Evolutionary conservation across 1,139 yeast genomes (phyloP).

Genomic region (Hemisphaericaspora xylofermentans): DNA sequence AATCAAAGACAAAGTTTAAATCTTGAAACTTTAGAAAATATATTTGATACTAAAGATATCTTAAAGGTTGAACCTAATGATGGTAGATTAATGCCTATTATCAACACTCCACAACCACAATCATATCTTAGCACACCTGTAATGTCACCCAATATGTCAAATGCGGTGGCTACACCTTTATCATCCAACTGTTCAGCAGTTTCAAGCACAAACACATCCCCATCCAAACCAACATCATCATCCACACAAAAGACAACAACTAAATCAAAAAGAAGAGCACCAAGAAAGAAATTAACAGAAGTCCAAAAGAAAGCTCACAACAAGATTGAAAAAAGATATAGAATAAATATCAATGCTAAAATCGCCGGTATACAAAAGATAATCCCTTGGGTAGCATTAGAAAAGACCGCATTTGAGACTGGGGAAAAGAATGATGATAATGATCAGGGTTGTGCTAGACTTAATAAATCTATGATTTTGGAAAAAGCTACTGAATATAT

Average conservation of each 20-base stretch:
- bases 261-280: constrained; percentile 37
- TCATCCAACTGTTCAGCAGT: neutral
- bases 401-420: constrained; percentile 58
- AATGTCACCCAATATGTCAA: neutral
- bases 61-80: constrained; percentile 15
- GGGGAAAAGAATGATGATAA: constrained; percentile 24
- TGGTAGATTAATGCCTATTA: neutral
- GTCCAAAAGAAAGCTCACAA: constrained; percentile 72
- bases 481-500: constrained; percentile 68
- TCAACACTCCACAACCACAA: neutral
- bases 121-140: neutral
- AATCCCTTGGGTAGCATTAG: constrained; percentile 63
- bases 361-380: constrained; percentile 64
- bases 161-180: neutral
- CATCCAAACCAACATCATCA: neutral
- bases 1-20: constrained; percentile 14
- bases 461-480: constrained; percentile 63
- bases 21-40: constrained; percentile 22
- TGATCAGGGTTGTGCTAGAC: constrained; percentile 21
- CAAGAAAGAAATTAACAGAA: constrained; percentile 57
- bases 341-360: constrained; percentile 71
- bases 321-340: constrained; percentile 66
- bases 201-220: neutral
- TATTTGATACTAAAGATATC: constrained; percentile 28
- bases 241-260: constrained; percentile 1